Evolutionary conservation across 2,329 filamentous ascomycete genomes (phyloP), one percentile per base, ranked within the genome.

Genomic region (Cucurbitaria berberidis): DNA sequence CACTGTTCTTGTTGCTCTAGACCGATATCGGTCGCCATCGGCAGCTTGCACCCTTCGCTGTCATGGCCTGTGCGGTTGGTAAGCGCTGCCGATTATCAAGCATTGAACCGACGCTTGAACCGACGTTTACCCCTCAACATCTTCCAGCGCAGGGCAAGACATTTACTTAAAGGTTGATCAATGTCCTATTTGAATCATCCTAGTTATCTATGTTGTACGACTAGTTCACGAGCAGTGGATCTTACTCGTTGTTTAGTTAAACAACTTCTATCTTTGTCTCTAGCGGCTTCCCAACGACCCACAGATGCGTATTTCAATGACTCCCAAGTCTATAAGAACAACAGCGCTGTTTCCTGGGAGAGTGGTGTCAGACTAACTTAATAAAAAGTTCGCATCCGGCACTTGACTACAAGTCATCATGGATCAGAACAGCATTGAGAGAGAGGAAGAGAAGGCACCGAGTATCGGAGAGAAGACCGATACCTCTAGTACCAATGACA

Each of bases 381-480:
- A n/a, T n/a, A n/a, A n/a, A n/a, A n/a, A n/a, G n/a, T n/a, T n/a
- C n/a, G n/a, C n/a, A n/a, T n/a, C 35, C 22, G 3, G 5, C 10
- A 6, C 13, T 15, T 22, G 18, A 38, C 16, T 9, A 21, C 13
- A 4, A 21, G 5, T 39, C 18, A 8, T 24, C 19, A 39, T 39
- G 36, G 19, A 18, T 13, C 15, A 10, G 22, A 18, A 27, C 10
- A n/a, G 18, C 13, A 42, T 19, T n/a, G 19, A 30, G 15, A 22
- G 27, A 27, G 34, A 10, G 22, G 45, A 45, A 36, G 39, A 45
- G 6, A 24, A 32, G 10, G n/a, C 26, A 3, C 26, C 36, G 16
- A 21, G 45, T 13, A 41, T 50, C 49, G 50, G 54, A 50, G 54
- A 53, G 49, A 59, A 59, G 42, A 22, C 51, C 45, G 51, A 60